Base-by-base conservation (phyloP, 192 early-diverging fungal genomes). In the Rhizoclosmatium globosum region DNA sequence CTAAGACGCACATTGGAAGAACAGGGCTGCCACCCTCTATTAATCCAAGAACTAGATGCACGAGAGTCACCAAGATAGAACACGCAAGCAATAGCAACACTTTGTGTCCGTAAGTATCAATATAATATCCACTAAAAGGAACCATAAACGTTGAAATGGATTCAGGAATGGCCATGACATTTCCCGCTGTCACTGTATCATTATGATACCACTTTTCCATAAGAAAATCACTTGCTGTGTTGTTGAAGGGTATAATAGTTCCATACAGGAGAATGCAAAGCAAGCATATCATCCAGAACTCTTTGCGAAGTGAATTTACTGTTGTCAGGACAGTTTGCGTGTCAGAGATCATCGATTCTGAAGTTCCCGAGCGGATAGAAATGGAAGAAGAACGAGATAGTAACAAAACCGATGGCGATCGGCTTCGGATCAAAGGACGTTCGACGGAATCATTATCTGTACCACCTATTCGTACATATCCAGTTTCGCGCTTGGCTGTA, bases 91-190 rank as follows among this genome's bases (percentile, higher is more conserved):
- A 82, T 11, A 88, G 80, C 62, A 83, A 79, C 2, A 84, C 83
- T 15, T 89, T 84, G 61, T 84, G 81, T 19, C 92, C 92, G 64
- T 89, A 89, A 23, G 81, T 84, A 70, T 92, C 92, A 53, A 92
- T 86, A 74, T 91, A 82, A 48, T 80, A 82, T 41, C 92, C 92
- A 50, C 85, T 86, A 9, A 86, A 81, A 1, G 91, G 89, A 0
- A 92, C 88, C 1, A 92, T 80, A 23, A 92, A 19, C 2, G 88
- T 88, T 2, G 90, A 91, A 15, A 92, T 75, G 9, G 89, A 80
- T 71, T 92, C 92, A 38, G 92, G 92, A 64, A 89, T 86, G 56
- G 84, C 81, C 87, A 88, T 90, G 1, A 88, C 79, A 15, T 84
- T 69, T 15, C 87, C 87, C 15, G 89, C 89, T 2, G 71, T 87